Conservation (phyloP, 2,329 filamentous ascomycete species). For the Penicillium sp. region DNA sequence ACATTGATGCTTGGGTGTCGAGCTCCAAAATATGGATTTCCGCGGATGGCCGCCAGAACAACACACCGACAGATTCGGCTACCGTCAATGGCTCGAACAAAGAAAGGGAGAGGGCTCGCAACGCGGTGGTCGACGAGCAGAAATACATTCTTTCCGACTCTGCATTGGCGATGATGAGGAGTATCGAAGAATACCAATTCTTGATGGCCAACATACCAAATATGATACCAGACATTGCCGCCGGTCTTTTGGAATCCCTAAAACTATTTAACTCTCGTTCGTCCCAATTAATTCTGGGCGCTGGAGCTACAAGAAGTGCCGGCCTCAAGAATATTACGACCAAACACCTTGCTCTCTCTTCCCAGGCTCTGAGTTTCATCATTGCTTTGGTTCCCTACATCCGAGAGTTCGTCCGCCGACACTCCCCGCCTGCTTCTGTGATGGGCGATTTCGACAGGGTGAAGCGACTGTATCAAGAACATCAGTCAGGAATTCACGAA, state of each 20-base stretch:
- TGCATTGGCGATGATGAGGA: conserved; percentile 78
- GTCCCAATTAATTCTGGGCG: conserved; percentile 94
- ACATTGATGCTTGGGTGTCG: conserved; percentile 61
- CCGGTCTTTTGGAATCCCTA: conserved; percentile 80
- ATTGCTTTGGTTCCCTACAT: conserved; percentile 87
- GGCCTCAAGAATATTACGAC: conserved; percentile 96
- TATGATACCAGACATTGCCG: conserved; percentile 82
- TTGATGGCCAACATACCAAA: conserved; percentile 85
- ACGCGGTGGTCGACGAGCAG: conserved; percentile 81
- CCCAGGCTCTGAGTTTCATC: conserved; percentile 85
- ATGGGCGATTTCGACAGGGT: conserved; percentile 90
- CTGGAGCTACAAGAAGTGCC: conserved; percentile 85
- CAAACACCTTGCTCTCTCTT: conserved; percentile 89
- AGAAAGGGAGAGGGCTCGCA: conserved; percentile 70
- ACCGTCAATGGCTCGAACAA: conserved; percentile 52
- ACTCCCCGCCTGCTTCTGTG: conserved; percentile 61
- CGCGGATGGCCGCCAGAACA: conserved; percentile 28
- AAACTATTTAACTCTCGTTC: conserved; percentile 95
- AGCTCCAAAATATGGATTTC: conserved; percentile 57
- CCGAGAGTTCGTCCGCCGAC: conserved; percentile 86
- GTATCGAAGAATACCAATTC: conserved; percentile 81
- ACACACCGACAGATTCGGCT: conserved; percentile 44
- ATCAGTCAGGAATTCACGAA: conserved; percentile 87
- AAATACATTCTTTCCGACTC: conserved; percentile 85
- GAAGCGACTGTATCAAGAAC: conserved; percentile 81